phyloP scores from a whole-genome alignment of 305 asterid species.

The Nicotiana rustica region DNA sequence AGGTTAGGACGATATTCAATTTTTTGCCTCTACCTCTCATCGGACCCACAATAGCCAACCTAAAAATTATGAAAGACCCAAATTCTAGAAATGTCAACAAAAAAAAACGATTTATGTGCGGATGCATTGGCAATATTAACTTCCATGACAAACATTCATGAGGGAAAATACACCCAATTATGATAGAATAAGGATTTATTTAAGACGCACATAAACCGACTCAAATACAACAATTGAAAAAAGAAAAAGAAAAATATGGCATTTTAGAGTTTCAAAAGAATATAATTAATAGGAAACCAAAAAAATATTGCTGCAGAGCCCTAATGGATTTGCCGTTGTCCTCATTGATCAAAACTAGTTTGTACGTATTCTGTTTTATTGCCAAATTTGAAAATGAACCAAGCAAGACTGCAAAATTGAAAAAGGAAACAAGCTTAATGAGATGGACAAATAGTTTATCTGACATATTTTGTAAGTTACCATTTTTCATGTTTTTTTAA shows the following conservation, averaged over 20 bases:
- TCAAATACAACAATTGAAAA: no score
- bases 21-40: no score
- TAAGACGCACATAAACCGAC: no score
- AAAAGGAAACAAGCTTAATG: not conserved
- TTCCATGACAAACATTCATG: no score
- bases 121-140: no score
- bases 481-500: not conserved
- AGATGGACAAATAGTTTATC: not conserved
- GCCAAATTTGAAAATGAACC: not conserved
- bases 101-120: no score
- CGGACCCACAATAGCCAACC: no score
- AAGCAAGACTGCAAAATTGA: not conserved
- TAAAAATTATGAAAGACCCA: no score
- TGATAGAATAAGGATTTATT: no score
- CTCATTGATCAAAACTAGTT: not conserved
- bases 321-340: constrained; percentile 3
- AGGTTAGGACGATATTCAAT: no score
- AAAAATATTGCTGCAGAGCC: constrained; percentile 16
- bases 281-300: constrained; percentile 15
- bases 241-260: not conserved
- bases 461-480: not conserved
- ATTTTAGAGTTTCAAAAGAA: not conserved
- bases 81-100: no score
- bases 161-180: no score
- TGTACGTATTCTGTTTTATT: not conserved